Conservation (phyloP, 352 stramenopile species). For the Plasmopara halstedii region DNA sequence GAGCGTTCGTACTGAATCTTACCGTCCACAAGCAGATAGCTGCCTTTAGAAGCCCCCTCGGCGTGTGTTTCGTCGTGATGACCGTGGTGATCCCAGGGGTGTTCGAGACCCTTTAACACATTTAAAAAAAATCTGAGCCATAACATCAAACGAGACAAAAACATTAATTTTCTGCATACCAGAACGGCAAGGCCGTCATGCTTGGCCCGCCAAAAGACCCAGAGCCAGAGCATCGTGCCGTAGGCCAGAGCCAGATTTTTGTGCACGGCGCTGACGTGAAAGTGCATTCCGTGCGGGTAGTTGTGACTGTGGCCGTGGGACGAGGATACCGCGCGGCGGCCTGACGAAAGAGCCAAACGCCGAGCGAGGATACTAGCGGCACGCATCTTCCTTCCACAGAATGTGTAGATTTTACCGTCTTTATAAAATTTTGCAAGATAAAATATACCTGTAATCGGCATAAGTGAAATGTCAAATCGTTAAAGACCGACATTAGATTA, state of each 20-base stretch:
- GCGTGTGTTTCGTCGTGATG: conserved; percentile 40
- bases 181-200: conserved; percentile 74
- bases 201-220: conserved; percentile 87
- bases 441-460: no score
- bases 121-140: no score
- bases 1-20: conserved; percentile 56
- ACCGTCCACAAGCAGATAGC: conserved; percentile 33
- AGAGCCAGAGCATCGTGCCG: conserved; percentile 86
- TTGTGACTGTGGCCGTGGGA: conserved; percentile 42
- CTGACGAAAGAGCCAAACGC: conserved; percentile 30
- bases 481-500: no score
- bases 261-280: conserved; percentile 83
- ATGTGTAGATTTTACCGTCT: no score
- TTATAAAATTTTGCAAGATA: no score
- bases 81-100: conserved; percentile 79
- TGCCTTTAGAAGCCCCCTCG: conserved; percentile 25
- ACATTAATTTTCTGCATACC: conserved; percentile 29
- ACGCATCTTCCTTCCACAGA: no score
- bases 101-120: conserved; percentile 83
- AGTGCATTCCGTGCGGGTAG: conserved; percentile 84
- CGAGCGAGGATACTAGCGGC: conserved; percentile 44
- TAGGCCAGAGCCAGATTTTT: conserved; percentile 84
- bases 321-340: conserved; percentile 55
- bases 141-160: no score
- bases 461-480: no score